Percentiles rank a stretch among this genome's conserved stretches.
These are phyloP conservation scores for Diutina rugosa DNA, from an alignment of 1,139 yeast species.

Conservation along the genomic window DNA sequence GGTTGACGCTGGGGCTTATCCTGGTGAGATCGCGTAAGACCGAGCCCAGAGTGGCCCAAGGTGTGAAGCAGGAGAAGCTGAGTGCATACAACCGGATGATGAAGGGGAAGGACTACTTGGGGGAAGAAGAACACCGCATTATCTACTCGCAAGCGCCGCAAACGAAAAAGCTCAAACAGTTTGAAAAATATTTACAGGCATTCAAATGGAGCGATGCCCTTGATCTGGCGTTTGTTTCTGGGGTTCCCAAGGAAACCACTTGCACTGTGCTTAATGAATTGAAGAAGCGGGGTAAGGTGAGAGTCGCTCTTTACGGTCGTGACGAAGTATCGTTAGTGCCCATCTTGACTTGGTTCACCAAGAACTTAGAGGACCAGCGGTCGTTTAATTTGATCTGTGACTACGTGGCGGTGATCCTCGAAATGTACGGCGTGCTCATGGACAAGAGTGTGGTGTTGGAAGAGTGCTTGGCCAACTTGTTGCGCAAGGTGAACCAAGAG, in stretches of 20 bases:
- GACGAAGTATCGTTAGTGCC: slow-evolving; percentile 85
- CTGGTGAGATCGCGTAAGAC: slow-evolving; percentile 82
- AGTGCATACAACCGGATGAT: slow-evolving; percentile 63
- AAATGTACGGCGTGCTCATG: slow-evolving; percentile 60
- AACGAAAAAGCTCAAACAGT: slow-evolving; percentile 54
- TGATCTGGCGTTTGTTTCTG: slow-evolving; percentile 71
- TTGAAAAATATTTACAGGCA: slow-evolving; percentile 72
- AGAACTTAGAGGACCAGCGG: slow-evolving; percentile 67
- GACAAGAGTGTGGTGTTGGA: slow-evolving; percentile 74
- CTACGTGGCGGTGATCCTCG: slow-evolving; percentile 70
- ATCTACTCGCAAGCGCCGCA: slow-evolving; percentile 38
- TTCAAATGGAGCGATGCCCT: slow-evolving; percentile 91
- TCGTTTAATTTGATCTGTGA: slow-evolving; percentile 68
- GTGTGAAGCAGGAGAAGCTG: slow-evolving; percentile 26
- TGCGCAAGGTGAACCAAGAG: slow-evolving; percentile 51
- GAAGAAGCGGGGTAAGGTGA: slow-evolving; percentile 76
- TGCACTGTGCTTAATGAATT: slow-evolving; percentile 68
- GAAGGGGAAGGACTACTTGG: slow-evolving; percentile 83
- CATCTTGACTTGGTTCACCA: slow-evolving; percentile 68
- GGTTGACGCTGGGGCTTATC: slow-evolving; percentile 78
- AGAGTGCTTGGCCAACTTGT: slow-evolving; percentile 50
- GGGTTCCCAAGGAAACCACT: slow-evolving; percentile 67
- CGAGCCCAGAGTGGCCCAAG: slow-evolving; percentile 36
- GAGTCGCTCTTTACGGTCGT: slow-evolving; percentile 64
- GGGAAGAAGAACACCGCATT: slow-evolving; percentile 73